Evolutionary conservation across 768 basidiomycete genomes (phyloP).

Genomic region (Serendipita vermifera): DNA sequence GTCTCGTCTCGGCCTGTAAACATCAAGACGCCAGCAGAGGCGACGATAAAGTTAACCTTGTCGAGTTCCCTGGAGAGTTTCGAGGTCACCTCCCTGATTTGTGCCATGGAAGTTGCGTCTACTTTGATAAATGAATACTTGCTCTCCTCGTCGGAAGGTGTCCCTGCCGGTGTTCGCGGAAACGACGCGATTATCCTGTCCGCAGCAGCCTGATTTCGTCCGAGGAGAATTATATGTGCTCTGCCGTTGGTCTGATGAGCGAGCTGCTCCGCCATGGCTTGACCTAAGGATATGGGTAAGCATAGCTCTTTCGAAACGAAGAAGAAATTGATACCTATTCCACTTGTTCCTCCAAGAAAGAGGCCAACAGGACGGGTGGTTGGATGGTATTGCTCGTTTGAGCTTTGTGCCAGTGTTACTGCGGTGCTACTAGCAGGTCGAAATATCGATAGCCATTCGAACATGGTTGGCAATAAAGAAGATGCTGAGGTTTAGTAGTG

Average conservation of each 20-base stretch:
- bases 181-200: constrained; percentile 14
- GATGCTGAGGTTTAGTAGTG: too few relatives aligned
- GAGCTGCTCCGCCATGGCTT: constrained; percentile 25
- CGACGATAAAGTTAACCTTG: constrained; percentile 42
- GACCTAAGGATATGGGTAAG: too few relatives aligned
- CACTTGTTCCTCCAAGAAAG: constrained; percentile 26
- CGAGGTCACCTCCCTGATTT: constrained; percentile 27
- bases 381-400: constrained; percentile 21
- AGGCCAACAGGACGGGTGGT: constrained; percentile 21
- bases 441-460: neutral
- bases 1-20: constrained; percentile 30
- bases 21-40: constrained; percentile 33
- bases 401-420: constrained; percentile 18
- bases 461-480: neutral
- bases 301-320: too few relatives aligned
- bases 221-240: constrained; percentile 17
- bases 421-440: neutral
- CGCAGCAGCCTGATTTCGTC: constrained; percentile 14
- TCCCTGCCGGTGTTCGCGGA: constrained; percentile 14
- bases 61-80: constrained; percentile 25
- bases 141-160: constrained; percentile 9
- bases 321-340: too few relatives aligned
- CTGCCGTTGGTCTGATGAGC: constrained; percentile 12
- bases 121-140: constrained; percentile 39
- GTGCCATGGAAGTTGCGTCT: constrained; percentile 39